These are phyloP conservation scores for Kwoniella europaea DNA, from an alignment of 768 basidiomycete genomes.

Conservation along the genomic window DNA sequence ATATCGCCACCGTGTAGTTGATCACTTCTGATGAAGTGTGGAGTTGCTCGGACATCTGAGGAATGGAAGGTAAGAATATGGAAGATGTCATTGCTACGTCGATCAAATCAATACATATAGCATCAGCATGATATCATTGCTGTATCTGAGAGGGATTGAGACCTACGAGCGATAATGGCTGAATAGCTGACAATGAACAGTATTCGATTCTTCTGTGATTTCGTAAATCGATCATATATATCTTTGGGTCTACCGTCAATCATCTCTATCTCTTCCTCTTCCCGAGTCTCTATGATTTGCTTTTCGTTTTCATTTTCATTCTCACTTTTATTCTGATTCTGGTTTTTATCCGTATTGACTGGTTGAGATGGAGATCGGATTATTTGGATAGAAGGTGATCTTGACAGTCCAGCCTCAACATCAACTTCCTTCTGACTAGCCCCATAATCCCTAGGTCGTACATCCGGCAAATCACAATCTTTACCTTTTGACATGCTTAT, in stretches of 20 bases:
- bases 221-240: slow-evolving; percentile 69
- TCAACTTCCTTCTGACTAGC: not conserved
- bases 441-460: slow-evolving; percentile 4
- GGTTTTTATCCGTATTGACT: not conserved
- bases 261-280: slow-evolving; percentile 27
- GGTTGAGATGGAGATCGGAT: not conserved
- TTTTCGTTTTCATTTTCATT: not conserved
- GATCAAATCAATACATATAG: too few species aligned
- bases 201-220: slow-evolving; percentile 64
- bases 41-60: slow-evolving; percentile 72
- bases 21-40: slow-evolving; percentile 66
- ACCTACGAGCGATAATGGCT: slow-evolving; percentile 69
- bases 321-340: not conserved
- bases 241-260: slow-evolving; percentile 42
- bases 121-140: not conserved
- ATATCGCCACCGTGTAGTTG: slow-evolving; percentile 67
- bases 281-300: not conserved
- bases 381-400: slow-evolving; percentile 4
- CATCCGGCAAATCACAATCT: not conserved
- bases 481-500: not conserved
- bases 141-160: not conserved
- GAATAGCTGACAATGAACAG: slow-evolving; percentile 67
- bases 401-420: slow-evolving; percentile 5
- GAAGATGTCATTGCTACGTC: slow-evolving; percentile 69
- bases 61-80: slow-evolving; percentile 75